phyloP scores from a whole-genome alignment of 805 yeast species.

The Saturnispora hagleri region DNA sequence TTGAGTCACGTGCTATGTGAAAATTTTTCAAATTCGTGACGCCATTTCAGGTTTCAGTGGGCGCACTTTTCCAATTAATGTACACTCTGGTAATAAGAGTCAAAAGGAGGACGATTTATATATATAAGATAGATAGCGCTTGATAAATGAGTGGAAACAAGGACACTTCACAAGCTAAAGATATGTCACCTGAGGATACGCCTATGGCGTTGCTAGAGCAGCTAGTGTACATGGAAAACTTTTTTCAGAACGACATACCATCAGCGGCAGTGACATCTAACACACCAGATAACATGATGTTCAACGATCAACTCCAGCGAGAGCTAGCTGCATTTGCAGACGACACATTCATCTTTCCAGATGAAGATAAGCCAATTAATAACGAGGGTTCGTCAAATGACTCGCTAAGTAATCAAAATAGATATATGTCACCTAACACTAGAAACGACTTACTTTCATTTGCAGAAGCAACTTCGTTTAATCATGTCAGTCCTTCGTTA shows the following conservation, averaged over 20 bases:
- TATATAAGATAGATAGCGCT: neutral
- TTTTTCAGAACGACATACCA: conserved; percentile 37
- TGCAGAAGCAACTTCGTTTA: conserved; percentile 11
- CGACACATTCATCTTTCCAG: conserved; percentile 71
- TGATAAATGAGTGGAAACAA: neutral
- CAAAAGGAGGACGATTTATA: neutral
- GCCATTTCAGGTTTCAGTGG: neutral
- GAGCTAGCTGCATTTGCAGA: conserved; percentile 80
- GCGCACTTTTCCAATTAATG: neutral
- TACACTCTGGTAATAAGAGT: neutral
- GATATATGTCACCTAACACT: neutral
- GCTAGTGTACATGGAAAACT: conserved; percentile 70
- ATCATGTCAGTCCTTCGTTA: conserved; percentile 10
- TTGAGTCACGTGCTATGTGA: neutral
- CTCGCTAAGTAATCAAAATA: neutral
- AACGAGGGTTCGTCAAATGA: conserved; percentile 16
- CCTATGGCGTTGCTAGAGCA: conserved; percentile 55
- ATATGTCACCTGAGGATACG: conserved; percentile 22
- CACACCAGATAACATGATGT: conserved; percentile 25
- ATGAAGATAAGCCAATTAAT: conserved; percentile 57
- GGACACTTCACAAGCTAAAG: neutral
- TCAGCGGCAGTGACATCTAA: conserved; percentile 27
- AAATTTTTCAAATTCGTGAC: neutral
- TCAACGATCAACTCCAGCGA: conserved; percentile 46
- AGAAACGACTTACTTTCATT: conserved; percentile 7